Base-by-base conservation (phyloP, 208 protist genomes). In the Strigomonas culicis region DNA sequence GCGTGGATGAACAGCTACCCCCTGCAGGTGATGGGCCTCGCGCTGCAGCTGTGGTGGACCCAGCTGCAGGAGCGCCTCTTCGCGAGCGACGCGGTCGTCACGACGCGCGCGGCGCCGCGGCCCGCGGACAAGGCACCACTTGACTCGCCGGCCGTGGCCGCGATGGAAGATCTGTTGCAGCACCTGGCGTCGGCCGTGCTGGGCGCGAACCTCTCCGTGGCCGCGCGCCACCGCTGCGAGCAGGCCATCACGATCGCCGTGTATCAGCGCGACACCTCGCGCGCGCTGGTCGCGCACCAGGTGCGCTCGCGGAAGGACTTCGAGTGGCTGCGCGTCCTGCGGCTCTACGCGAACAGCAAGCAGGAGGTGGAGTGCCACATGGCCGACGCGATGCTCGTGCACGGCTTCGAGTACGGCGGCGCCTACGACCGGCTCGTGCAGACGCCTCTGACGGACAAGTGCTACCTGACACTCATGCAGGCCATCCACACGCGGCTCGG, bases 391-490 rank as follows among this genome's bases (percentile, higher is more conserved):
- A 63, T 60, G 7, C 96, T 99, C 65, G 39, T 66, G 28, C 99
- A 99, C 72, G 97, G 97, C 22, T 99, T 98, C 73, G 99, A 99
- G 84, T 99, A 99, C 84, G 86, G 99, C 6, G 99, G 99, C 34
- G 82, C 97, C 28, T 82, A 86, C 49, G 96, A 99, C 50, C 88
- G 96, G 6, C 88, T 99, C 0, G 99, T 99, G 55, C 97, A 99
- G 80, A 99, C 99, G 21, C 95, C 98, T 27, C 84, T 99, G 4
- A 99, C 99, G 6, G 98, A 99, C 82, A 81, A 93, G 60, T 98
- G 96, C 74, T 99, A 99, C 86, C 82, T 99, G 27, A 99, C 98
- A 6, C 82, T 99, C 13, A 99, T 98, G 60, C 98, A 99, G 78
- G 98, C 98, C 1, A 70, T 99, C 21, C 87, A 99, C 69, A 92